phyloP scores from a whole-genome alignment of 768 basidiomycete genomes.

The Suillus placidus region DNA sequence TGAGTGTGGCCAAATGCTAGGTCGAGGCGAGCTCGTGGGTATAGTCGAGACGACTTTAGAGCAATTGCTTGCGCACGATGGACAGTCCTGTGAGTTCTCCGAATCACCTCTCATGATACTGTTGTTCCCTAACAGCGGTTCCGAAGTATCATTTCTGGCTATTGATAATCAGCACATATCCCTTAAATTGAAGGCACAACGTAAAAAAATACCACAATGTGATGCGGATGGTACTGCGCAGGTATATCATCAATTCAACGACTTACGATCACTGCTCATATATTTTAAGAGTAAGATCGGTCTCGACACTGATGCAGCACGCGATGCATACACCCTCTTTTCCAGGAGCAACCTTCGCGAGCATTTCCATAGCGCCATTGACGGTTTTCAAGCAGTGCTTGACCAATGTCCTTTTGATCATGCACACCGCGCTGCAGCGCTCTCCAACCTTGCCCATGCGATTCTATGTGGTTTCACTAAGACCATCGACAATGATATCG shows the following conservation, averaged over 20 bases:
- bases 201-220: background rate
- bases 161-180: background rate
- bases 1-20: background rate
- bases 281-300: background rate
- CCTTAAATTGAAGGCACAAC: background rate
- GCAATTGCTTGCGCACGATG: background rate
- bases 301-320: background rate
- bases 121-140: background rate
- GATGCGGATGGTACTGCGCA: background rate
- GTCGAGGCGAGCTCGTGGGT: background rate
- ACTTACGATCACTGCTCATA: background rate
- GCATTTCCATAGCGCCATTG: background rate
- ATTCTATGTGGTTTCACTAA: background rate
- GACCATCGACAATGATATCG: background rate
- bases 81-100: background rate
- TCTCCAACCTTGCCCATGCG: constrained; percentile 4
- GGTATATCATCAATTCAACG: background rate
- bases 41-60: constrained; percentile 1
- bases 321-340: background rate
- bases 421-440: background rate
- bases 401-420: background rate
- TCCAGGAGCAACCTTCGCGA: background rate
- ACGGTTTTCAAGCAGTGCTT: constrained; percentile 1
- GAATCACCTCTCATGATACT: background rate
- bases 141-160: background rate